Evolutionary conservation across 176 grass and related monocot genomes (phyloP).

Genomic region (Hordeum vulgare): DNA sequence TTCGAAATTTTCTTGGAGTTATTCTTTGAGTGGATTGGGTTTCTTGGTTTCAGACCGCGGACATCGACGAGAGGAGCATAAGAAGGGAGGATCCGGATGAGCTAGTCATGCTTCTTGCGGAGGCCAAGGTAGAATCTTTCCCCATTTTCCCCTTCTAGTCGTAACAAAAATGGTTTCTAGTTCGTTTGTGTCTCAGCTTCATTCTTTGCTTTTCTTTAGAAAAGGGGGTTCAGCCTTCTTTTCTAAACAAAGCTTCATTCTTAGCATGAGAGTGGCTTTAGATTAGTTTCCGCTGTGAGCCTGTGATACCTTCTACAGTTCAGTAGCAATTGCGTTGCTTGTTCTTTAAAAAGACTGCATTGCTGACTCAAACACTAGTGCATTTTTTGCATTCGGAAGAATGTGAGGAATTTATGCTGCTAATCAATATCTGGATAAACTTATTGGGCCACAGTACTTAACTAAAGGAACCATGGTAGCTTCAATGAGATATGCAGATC

Average conservation of each 20-base stretch:
- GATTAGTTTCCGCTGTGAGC: neutral
- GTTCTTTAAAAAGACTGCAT: neutral
- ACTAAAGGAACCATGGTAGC: neutral
- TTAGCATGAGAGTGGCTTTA: neutral
- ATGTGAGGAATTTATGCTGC: neutral
- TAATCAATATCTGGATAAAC: neutral
- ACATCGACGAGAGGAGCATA: conserved; percentile 94
- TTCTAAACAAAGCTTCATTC: neutral
- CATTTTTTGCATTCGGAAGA: neutral
- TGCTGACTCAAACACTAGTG: neutral
- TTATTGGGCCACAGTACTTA: neutral
- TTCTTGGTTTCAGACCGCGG: conserved; percentile 60
- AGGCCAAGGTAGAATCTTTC: conserved; percentile 62
- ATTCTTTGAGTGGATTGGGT: neutral
- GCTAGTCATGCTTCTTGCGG: conserved; percentile 79
- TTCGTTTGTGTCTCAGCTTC: neutral
- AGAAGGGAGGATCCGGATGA: conserved; percentile 76
- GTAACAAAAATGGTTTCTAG: neutral
- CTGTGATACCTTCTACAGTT: neutral
- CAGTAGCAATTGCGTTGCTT: neutral
- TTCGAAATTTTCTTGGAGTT: neutral
- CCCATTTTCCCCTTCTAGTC: neutral
- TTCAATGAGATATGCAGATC: neutral
- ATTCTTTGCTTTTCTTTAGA: neutral
- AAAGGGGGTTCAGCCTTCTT: no score